phyloP scores from a whole-genome alignment of 495 filamentous ascomycete species.

The Aspergillus campestris region DNA sequence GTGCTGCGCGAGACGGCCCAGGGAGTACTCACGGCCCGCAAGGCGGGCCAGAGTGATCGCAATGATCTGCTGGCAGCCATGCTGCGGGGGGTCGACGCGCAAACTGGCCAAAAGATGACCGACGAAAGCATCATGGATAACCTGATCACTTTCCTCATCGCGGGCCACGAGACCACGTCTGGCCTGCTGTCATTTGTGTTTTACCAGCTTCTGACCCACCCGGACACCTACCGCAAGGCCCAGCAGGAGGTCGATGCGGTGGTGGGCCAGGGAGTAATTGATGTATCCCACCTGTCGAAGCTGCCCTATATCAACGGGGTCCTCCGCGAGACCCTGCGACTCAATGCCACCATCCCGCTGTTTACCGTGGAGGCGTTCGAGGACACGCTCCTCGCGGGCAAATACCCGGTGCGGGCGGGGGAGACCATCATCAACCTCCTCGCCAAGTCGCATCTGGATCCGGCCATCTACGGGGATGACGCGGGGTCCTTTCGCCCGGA shows the following conservation, averaged over 20 bases:
- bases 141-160: constrained; percentile 65
- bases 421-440: constrained; percentile 48
- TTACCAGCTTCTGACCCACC: constrained; percentile 54
- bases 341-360: constrained; percentile 44
- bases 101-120: constrained; percentile 55
- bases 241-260: constrained; percentile 62
- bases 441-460: constrained; percentile 56
- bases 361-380: constrained; percentile 43
- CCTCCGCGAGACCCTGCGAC: constrained; percentile 63
- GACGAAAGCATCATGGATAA: constrained; percentile 58
- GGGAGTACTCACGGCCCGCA: constrained; percentile 53
- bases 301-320: constrained; percentile 55
- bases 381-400: constrained; percentile 44
- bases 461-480: constrained; percentile 52
- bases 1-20: constrained; percentile 45
- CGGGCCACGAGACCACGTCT: constrained; percentile 67
- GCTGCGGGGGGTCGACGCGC: constrained; percentile 57
- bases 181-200: constrained; percentile 49
- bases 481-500: constrained; percentile 55
- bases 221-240: constrained; percentile 47
- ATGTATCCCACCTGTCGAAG: constrained; percentile 57
- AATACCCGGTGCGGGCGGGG: constrained; percentile 51
- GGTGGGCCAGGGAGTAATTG: constrained; percentile 54
- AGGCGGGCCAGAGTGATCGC: constrained; percentile 44
- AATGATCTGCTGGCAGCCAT: constrained; percentile 66